Base-by-base conservation (phyloP, 768 basidiomycete species). In the Tylopilus intermedius region DNA sequence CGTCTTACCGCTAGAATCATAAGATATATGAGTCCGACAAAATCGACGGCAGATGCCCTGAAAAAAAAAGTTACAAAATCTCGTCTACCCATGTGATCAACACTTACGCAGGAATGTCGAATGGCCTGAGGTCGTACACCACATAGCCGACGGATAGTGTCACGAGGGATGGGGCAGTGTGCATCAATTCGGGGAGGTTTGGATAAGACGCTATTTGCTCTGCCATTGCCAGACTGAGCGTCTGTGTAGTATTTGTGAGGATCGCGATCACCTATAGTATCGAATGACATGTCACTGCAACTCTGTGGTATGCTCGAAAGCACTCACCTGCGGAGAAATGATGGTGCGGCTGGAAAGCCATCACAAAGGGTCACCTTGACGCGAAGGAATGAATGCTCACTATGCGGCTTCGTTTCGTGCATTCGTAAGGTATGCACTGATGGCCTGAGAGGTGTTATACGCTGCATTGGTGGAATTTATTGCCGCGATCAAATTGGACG, bases 331-430 rank as follows among this genome's bases (percentile, higher is more conserved):
- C 27, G 50, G 49, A 30, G 52, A 47, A 39, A 66, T 61, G 29
- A 45, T 11, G 21, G 3, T 55, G 32, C 63, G 63, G 26, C 64
- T 71, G 14, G 26, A 47, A 47, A 54, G 13, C n/a, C 7, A 18
- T 62, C 35, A 61, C 15, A 27, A 24, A 2, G 29, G 8, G 33
- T 58, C 21, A 43, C 21, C 11, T 32, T 15, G 7, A 33, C 8
- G 10, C 21, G 26, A 11, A 45, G 5, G n/a, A 10, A 7, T 38
- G 33, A 26, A 54, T 44, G 18, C 81, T 65, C 62, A 86, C 84
- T 72, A 85, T 15, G 74, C 76, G 54, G 78, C 80, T 56, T 83
- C 83, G 45, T 77, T 84, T 27, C 83, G 72, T 21, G 78, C 83
- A 55, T 76, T 74, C 0, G 69, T 71, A 1, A 63, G 71, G 54